phyloP scores from a whole-genome alignment of 106 monocot genomes.

The Apostasia shenzhenica region DNA sequence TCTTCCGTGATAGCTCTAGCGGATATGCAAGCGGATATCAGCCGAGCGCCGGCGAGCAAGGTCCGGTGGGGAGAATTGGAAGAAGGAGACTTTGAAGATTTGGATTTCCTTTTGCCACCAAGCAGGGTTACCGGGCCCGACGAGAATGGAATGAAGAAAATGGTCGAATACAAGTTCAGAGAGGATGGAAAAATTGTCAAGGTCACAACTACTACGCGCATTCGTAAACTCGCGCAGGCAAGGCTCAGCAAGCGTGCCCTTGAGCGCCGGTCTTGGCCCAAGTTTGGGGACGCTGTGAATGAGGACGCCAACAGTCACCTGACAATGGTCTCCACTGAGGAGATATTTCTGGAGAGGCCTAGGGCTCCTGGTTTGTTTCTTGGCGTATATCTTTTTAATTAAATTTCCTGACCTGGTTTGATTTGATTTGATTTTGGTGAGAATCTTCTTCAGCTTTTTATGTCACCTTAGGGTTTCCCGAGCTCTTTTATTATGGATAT shows the following conservation, averaged over 20 bases:
- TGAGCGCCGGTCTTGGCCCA: constrained; percentile 75
- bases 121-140: constrained; percentile 67
- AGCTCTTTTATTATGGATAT: too few species aligned
- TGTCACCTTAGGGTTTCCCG: too few species aligned
- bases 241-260: constrained; percentile 78
- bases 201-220: constrained; percentile 57
- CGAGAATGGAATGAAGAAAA: constrained; percentile 68
- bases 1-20: too few species aligned
- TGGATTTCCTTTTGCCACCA: constrained; percentile 75
- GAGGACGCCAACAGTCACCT: constrained; percentile 66
- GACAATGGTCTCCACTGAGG: constrained; percentile 93
- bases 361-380: constrained; percentile 52
- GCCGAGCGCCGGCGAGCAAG: constrained; percentile 27
- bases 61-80: constrained; percentile 81
- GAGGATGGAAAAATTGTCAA: constrained; percentile 81
- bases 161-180: constrained; percentile 70
- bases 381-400: background rate
- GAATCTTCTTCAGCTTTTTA: background rate
- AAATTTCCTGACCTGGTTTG: background rate
- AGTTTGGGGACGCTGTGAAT: constrained; percentile 72
- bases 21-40: constrained; percentile 20
- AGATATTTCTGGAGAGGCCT: constrained; percentile 80
- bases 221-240: constrained; percentile 64
- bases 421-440: background rate
- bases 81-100: constrained; percentile 61